phyloP scores from a whole-genome alignment of 352 stramenopile genomes.

The Pythium volutum region DNA sequence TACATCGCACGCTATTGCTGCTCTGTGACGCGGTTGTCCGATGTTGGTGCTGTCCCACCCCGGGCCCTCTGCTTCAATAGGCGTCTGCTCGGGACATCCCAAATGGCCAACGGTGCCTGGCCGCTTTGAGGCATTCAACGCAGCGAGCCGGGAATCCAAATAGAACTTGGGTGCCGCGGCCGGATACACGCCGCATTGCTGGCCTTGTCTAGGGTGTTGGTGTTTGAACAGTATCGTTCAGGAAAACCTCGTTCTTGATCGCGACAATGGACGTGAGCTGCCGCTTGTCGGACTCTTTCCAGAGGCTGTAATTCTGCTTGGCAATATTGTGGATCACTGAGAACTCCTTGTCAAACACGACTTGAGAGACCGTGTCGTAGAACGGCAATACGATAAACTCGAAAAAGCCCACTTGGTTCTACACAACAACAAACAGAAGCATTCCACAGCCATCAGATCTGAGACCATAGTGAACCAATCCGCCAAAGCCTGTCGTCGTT shows the following conservation, averaged over 20 bases:
- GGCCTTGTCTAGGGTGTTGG: slow-evolving; percentile 11
- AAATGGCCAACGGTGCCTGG: too few relatives aligned
- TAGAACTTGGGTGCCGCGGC: neutral
- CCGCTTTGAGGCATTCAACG: too few relatives aligned
- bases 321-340: slow-evolving; percentile 67
- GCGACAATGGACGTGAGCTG: slow-evolving; percentile 79
- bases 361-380: slow-evolving; percentile 68
- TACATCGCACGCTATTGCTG: slow-evolving; percentile 2
- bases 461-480: neutral
- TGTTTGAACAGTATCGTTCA: slow-evolving; percentile 64
- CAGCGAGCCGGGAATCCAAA: too few relatives aligned
- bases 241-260: slow-evolving; percentile 79
- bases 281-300: slow-evolving; percentile 76
- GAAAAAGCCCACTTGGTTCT: slow-evolving; percentile 87
- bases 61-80: neutral
- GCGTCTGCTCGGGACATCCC: neutral
- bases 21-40: neutral
- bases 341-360: slow-evolving; percentile 77
- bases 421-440: slow-evolving; percentile 17
- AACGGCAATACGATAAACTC: slow-evolving; percentile 58
- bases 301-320: slow-evolving; percentile 83
- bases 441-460: slow-evolving; percentile 8
- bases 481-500: neutral
- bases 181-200: neutral
- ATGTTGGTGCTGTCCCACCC: neutral